Evolutionary conservation across 2,329 filamentous ascomycete species (phyloP), one percentile per base, ranked within the genome.

Genomic region (Pseudogymnoascus sp.): DNA sequence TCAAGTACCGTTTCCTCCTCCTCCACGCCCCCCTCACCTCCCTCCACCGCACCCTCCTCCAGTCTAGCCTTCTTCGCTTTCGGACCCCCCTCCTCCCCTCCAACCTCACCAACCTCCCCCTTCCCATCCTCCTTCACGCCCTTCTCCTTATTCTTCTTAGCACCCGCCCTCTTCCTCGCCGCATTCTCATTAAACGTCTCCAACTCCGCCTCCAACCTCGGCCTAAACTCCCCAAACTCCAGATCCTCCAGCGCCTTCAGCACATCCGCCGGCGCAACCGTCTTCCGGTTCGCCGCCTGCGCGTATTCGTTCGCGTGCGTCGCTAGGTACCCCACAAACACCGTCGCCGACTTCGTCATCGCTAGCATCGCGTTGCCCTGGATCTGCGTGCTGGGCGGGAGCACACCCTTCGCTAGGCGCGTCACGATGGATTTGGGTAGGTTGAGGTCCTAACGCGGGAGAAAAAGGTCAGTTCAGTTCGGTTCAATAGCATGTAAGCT

Each of bases 401-500:
- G 77, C 5, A 90, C 88, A 39, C 88, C 87, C 75, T 93, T 93
- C 39, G 89, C 88, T 34, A 94, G 79, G 60, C 89, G 81, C 60
- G 88, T 88, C 66, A 93, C 86, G 74, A 93, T 91, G 6, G 88
- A 91, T 70, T 90, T 91, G 32, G 90, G 90, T 12, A 94, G 79
- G 64, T 80, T 86, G 61, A 92, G 81, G 70, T 93, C 89, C 86
- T 89, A 35, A 18, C 12, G 30, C 41, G 38, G 18, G 20, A 34
- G 16, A 18, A 28, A 18, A 18, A 43, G n/a, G 41, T 30, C n/a
- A 57, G 35, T 43, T 34, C n/a, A 54, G 14, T 32, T 16, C 20
- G 18, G n/a, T 39, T 39, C 16, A 39, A 3, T 6, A 5, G 18
- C 38, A 41, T 5, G 18, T 58, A 57, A 11, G 57, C 32, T n/a